A percentile compares a stretch with the other conserved stretches of the same genome.
These are phyloP conservation scores for Thecaphora thlaspeos DNA, from an alignment of 1,284 basidiomycete species.

Conservation along the genomic window DNA sequence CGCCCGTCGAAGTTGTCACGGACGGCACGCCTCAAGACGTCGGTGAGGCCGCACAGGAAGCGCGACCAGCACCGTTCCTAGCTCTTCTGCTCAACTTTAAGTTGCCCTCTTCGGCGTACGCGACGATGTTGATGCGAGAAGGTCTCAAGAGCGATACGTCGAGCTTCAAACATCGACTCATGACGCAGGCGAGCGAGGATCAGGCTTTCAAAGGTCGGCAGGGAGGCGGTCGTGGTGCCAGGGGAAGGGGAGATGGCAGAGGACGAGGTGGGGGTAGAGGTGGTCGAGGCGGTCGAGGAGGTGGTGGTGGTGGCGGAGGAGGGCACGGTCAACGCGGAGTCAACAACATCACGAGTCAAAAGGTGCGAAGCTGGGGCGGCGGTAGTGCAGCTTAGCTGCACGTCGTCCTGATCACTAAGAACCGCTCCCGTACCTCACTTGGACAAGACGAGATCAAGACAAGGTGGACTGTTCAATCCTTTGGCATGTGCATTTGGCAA, in stretches of 20 bases:
- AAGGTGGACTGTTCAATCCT: too few relatives aligned
- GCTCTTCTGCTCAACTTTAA: constrained; percentile 48
- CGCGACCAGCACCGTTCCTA: constrained; percentile 19
- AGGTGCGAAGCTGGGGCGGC: neutral
- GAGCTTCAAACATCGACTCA: constrained; percentile 33
- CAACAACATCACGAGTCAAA: neutral
- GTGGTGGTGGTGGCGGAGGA: too few relatives aligned
- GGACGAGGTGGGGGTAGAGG: neutral
- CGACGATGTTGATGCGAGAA: constrained; percentile 55
- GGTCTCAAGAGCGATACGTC: constrained; percentile 53
- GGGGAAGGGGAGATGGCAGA: neutral
- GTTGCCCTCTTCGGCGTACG: constrained; percentile 50
- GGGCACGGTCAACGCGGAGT: neutral
- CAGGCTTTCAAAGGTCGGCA: constrained; percentile 21
- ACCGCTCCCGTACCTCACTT: too few relatives aligned
- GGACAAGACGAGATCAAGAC: too few relatives aligned
- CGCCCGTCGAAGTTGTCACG: too few relatives aligned
- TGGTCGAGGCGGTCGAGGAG: neutral
- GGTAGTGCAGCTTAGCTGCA: too few relatives aligned
- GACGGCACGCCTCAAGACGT: too few relatives aligned
- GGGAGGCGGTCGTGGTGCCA: neutral
- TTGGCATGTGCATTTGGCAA: too few relatives aligned
- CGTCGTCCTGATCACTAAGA: too few relatives aligned
- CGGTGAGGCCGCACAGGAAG: neutral
- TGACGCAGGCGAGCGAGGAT: constrained; percentile 42